These are phyloP conservation scores for Ceratocystis huliohia DNA, from an alignment of 2,329 filamentous ascomycete species.

Conservation along the genomic window DNA sequence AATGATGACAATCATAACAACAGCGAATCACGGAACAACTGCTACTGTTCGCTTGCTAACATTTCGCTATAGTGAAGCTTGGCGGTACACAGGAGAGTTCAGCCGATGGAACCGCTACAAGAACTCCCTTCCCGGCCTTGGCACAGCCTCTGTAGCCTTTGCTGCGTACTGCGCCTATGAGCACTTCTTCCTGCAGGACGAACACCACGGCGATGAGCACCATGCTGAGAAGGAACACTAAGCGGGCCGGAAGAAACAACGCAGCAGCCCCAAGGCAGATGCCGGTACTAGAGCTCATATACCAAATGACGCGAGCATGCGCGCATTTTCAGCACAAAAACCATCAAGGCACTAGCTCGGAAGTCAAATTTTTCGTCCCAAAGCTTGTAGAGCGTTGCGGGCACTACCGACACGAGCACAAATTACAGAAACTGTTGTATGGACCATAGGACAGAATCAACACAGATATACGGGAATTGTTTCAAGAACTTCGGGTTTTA, in stretches of 20 bases:
- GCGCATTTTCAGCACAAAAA: neutral
- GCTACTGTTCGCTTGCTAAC: neutral
- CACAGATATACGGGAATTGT: slow-evolving; percentile 11
- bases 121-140: slow-evolving; percentile 74
- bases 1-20: too few species aligned
- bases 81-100: slow-evolving; percentile 86
- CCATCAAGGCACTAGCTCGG: neutral
- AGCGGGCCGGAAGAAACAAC: slow-evolving; percentile 19
- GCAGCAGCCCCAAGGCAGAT: neutral
- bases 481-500: neutral
- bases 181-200: slow-evolving; percentile 69
- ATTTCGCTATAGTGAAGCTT: slow-evolving; percentile 58
- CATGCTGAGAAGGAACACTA: slow-evolving; percentile 49
- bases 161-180: slow-evolving; percentile 81
- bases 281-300: neutral
- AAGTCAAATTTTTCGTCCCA: neutral
- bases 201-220: slow-evolving; percentile 40
- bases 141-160: slow-evolving; percentile 85
- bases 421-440: slow-evolving; percentile 13
- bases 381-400: neutral
- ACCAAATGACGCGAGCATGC: neutral
- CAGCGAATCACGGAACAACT: too few species aligned
- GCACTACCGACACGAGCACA: neutral
- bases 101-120: slow-evolving; percentile 82
- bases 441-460: slow-evolving; percentile 12